A percentile compares a stretch with the other conserved stretches of the same genome.
Evolutionary conservation across 106 monocot species (phyloP).

Genomic region (Acorus calamus): DNA sequence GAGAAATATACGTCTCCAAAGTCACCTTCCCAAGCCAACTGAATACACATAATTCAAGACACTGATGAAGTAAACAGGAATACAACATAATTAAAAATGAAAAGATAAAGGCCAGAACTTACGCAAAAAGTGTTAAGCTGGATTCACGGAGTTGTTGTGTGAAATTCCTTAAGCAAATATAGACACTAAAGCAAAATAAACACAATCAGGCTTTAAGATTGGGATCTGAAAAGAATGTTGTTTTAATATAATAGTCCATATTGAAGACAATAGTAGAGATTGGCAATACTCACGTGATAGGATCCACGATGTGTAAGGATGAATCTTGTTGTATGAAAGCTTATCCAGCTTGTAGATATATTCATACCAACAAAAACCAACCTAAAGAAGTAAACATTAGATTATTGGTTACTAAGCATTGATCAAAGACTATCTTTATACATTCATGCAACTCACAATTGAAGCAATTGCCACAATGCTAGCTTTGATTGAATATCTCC

Average conservation of each 20-base stretch:
- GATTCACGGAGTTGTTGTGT: constrained; percentile 64
- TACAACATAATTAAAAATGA: no score
- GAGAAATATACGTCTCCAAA: constrained; percentile 41
- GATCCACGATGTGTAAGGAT: constrained; percentile 98
- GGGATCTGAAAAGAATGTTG: no score
- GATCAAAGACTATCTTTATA: neutral
- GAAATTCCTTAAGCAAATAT: constrained; percentile 81
- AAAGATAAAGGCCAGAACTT: constrained; percentile 11
- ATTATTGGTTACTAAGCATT: neutral
- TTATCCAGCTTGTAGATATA: constrained; percentile 98
- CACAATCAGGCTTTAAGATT: neutral
- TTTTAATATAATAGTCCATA: no score
- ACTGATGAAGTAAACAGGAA: no score
- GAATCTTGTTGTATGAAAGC: constrained; percentile 72
- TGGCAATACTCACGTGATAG: constrained; percentile 59
- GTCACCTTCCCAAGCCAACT: constrained; percentile 46
- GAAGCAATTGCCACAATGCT: constrained; percentile 44
- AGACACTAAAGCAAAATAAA: constrained; percentile 40
- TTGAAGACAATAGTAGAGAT: no score
- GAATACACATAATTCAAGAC: neutral
- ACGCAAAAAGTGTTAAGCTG: constrained; percentile 88
- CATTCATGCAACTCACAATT: constrained; percentile 25
- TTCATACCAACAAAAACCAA: constrained; percentile 85
- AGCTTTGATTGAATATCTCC: constrained; percentile 46
- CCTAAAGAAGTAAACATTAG: constrained; percentile 25